phyloP scores from a whole-genome alignment of 345 rosid genomes.

The Eucalyptus cloeziana region DNA sequence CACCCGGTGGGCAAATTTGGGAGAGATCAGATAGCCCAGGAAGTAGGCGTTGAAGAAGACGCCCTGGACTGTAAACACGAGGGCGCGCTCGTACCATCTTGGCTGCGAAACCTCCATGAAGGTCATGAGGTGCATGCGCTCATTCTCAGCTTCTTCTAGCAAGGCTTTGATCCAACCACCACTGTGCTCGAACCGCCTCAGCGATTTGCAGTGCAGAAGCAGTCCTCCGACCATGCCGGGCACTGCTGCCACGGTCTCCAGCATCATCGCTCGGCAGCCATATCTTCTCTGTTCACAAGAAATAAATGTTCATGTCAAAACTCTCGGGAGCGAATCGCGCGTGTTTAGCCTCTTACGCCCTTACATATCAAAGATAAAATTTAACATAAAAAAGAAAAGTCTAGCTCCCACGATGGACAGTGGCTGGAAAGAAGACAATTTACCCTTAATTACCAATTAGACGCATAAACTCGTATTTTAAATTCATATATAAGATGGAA shows the following conservation, averaged over 20 bases:
- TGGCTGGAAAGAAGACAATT: background rate
- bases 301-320: background rate
- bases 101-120: conserved; percentile 78
- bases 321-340: background rate
- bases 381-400: background rate
- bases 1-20: conserved; percentile 72
- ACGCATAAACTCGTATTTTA: background rate
- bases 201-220: conserved; percentile 69
- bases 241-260: conserved; percentile 76
- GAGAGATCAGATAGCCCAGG: conserved; percentile 55
- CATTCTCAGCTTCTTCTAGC: conserved; percentile 82
- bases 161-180: conserved; percentile 82
- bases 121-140: conserved; percentile 86
- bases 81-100: conserved; percentile 69
- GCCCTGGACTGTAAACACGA: conserved; percentile 59
- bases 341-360: background rate
- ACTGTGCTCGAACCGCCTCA: conserved; percentile 60
- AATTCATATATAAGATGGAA: background rate
- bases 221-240: conserved; percentile 83
- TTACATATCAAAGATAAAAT: background rate
- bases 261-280: conserved; percentile 86
- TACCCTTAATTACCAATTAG: background rate
- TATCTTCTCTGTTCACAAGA: conserved; percentile 32
- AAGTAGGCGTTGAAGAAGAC: conserved; percentile 77
- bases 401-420: background rate